Evolutionary conservation across 2,329 filamentous ascomycete genomes (phyloP).

Genomic region (Aspergillus sp.): DNA sequence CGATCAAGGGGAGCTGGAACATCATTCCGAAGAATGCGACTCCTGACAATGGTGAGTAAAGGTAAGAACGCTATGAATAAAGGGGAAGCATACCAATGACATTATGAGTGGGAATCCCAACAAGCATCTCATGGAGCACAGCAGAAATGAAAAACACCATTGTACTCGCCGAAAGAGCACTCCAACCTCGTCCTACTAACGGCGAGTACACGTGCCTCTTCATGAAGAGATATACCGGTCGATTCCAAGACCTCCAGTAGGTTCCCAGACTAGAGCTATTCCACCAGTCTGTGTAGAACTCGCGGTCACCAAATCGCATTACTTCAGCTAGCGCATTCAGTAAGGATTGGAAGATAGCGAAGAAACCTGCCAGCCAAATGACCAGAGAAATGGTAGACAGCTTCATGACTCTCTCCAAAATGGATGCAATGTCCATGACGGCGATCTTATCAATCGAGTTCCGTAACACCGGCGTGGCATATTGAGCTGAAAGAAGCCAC

Average conservation of each 20-base stretch:
- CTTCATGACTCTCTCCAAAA: conserved; percentile 86
- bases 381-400: conserved; percentile 90
- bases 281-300: conserved; percentile 99
- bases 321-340: conserved; percentile 89
- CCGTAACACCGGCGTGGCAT: conserved; percentile 78
- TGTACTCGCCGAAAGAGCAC: conserved; percentile 61
- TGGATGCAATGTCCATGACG: conserved; percentile 69
- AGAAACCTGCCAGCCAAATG: conserved; percentile 97
- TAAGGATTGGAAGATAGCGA: conserved; percentile 87
- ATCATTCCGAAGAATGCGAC: conserved; percentile 95
- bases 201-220: conserved; percentile 88
- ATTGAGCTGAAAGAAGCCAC: conserved; percentile 92
- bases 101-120: conserved; percentile 92
- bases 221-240: conserved; percentile 95
- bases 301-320: conserved; percentile 80
- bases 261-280: conserved; percentile 77
- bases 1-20: conserved; percentile 81
- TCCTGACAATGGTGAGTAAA: conserved; percentile 43
- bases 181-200: conserved; percentile 76
- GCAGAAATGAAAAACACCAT: conserved; percentile 85
- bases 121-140: conserved; percentile 81
- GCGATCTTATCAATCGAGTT: conserved; percentile 88
- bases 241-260: conserved; percentile 98
- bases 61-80: background rate
- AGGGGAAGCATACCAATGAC: conserved; percentile 60